Percentiles rank a stretch among this genome's conserved stretches.
Evolutionary conservation across 805 yeast species (phyloP).

Genomic region (Kluyveromyces starmeri): DNA sequence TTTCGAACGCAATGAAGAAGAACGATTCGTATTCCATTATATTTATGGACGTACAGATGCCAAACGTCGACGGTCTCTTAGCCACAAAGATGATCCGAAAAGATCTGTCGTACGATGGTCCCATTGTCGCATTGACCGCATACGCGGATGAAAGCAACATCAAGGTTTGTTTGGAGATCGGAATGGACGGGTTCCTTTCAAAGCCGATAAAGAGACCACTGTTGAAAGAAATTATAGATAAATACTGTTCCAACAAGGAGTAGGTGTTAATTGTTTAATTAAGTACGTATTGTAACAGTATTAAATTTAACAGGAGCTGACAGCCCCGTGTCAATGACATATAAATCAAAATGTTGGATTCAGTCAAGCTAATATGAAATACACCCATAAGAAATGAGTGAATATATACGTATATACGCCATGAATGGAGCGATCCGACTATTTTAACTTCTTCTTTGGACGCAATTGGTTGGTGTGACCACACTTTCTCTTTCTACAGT

Average conservation of each 20-base stretch:
- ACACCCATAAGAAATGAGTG: background rate
- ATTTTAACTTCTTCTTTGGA: constrained; percentile 99
- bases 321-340: too few species aligned
- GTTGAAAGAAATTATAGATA: constrained; percentile 43
- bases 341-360: constrained; percentile 4
- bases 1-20: constrained; percentile 38
- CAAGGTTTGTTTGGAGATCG: constrained; percentile 75
- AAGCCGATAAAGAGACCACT: constrained; percentile 77
- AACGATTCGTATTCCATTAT: constrained; percentile 54
- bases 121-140: constrained; percentile 91
- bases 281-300: too few species aligned
- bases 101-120: constrained; percentile 51
- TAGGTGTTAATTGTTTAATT: too few species aligned
- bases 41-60: constrained; percentile 98
- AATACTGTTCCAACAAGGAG: constrained; percentile 17
- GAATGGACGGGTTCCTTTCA: constrained; percentile 86
- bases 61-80: constrained; percentile 77
- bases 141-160: constrained; percentile 90
- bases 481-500: constrained; percentile 99
- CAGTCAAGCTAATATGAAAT: constrained; percentile 6
- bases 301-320: too few species aligned
- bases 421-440: constrained; percentile 36
- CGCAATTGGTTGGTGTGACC: constrained; percentile 99
- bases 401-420: constrained; percentile 4
- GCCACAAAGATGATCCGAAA: constrained; percentile 71